Evolutionary conservation across 169 alveolate species (phyloP).

Genomic region (Cryptosporidium felis): DNA sequence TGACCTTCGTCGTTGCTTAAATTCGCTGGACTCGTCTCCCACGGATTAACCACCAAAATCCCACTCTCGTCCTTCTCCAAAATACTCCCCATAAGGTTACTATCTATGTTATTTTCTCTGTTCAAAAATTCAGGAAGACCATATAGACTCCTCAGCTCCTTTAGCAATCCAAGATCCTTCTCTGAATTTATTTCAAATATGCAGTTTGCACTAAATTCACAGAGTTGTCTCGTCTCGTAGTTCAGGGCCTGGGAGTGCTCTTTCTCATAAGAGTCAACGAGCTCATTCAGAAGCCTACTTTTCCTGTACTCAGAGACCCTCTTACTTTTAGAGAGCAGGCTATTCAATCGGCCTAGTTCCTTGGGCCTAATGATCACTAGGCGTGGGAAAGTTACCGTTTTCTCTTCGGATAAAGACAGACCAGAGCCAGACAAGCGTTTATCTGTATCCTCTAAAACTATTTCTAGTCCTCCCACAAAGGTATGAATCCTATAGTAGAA

Average conservation of each 20-base stretch:
- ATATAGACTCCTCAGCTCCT: constrained; percentile 33
- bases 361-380: constrained; percentile 50
- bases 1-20: not conserved
- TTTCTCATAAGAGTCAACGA: not conserved
- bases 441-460: constrained; percentile 14
- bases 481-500: constrained; percentile 57
- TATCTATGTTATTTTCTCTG: constrained; percentile 7
- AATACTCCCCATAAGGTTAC: constrained; percentile 10
- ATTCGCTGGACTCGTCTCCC: not conserved
- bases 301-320: not conserved
- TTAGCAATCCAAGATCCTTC: constrained; percentile 20
- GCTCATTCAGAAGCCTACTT: not conserved
- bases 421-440: not conserved
- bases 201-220: constrained; percentile 23
- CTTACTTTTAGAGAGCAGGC: not conserved
- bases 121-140: constrained; percentile 62
- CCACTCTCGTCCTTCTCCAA: constrained; percentile 64
- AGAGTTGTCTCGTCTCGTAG: not conserved
- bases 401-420: not conserved
- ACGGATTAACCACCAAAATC: constrained; percentile 18
- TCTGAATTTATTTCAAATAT: constrained; percentile 37
- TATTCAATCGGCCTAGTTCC: not conserved
- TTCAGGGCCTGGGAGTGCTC: not conserved
- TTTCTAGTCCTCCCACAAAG: constrained; percentile 49
- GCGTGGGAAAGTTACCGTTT: constrained; percentile 18